A percentile compares a stretch with the other conserved stretches of the same genome.
Evolutionary conservation across 2,329 filamentous ascomycete species (phyloP).

Genomic region (Colletotrichum sp.): DNA sequence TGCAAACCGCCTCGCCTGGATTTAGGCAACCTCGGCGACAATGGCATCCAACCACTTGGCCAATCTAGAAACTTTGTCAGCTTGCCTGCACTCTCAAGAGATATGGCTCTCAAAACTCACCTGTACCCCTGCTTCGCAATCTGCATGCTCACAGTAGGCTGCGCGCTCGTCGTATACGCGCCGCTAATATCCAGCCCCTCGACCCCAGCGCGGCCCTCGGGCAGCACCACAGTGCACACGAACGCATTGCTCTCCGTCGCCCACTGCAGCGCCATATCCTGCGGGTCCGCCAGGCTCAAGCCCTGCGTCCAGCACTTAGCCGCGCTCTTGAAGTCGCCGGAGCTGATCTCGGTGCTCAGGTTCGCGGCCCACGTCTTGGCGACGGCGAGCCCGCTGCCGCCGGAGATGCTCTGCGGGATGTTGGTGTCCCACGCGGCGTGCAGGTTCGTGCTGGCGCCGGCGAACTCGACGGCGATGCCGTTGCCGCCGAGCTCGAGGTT

Average conservation of each 20-base stretch:
- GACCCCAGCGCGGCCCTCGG: slow-evolving; percentile 39
- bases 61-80: neutral
- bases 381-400: slow-evolving; percentile 36
- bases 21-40: slow-evolving; percentile 1
- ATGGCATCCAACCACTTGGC: slow-evolving; percentile 21
- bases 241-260: slow-evolving; percentile 45
- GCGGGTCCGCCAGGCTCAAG: slow-evolving; percentile 34
- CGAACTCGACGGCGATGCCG: slow-evolving; percentile 56
- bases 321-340: slow-evolving; percentile 38
- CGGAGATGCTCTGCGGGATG: slow-evolving; percentile 53
- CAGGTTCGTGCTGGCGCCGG: slow-evolving; percentile 58
- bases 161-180: slow-evolving; percentile 41
- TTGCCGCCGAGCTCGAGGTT: slow-evolving; percentile 22
- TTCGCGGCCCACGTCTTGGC: slow-evolving; percentile 43
- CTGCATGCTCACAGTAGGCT: slow-evolving; percentile 45
- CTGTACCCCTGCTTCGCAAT: slow-evolving; percentile 49
- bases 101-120: neutral
- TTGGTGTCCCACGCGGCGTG: slow-evolving; percentile 67
- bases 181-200: slow-evolving; percentile 43
- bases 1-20: too few relatives aligned
- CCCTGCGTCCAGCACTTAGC: slow-evolving; percentile 40
- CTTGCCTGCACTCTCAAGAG: neutral
- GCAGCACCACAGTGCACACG: slow-evolving; percentile 48
- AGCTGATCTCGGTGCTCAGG: slow-evolving; percentile 38
- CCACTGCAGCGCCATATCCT: slow-evolving; percentile 40